Evolutionary conservation across 2,329 filamentous ascomycete genomes (phyloP).

Genomic region (Arthrobotrys iridis): DNA sequence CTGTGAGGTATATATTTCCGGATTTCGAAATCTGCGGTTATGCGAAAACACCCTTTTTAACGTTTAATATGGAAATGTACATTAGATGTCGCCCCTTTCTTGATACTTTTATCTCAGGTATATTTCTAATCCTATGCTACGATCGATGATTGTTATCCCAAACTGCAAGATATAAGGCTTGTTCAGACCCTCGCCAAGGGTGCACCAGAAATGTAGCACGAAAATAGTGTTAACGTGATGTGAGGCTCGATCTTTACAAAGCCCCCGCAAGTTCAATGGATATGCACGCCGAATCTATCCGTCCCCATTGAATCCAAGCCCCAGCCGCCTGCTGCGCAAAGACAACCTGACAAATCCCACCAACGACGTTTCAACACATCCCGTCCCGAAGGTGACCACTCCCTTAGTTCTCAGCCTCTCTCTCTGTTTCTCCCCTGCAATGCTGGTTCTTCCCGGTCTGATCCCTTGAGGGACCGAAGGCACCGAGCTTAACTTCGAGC

Average conservation of each 20-base stretch:
- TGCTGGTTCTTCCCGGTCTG: too few species aligned
- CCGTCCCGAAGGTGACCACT: not conserved
- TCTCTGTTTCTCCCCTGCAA: not conserved
- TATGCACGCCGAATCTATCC: conserved; percentile 20
- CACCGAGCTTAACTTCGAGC: conserved; percentile 10
- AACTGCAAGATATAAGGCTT: not conserved
- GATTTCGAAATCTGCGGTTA: not conserved
- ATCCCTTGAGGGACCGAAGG: conserved; percentile 9
- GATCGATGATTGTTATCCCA: not conserved
- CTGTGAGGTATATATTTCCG: not conserved
- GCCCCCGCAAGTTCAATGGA: not conserved
- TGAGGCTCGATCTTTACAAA: conserved; percentile 8
- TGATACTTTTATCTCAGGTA: not conserved
- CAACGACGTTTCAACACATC: conserved; percentile 40
- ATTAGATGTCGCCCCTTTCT: not conserved
- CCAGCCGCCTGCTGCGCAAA: not conserved
- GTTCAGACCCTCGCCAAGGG: not conserved
- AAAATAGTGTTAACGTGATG: not conserved
- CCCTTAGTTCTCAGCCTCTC: conserved; percentile 31
- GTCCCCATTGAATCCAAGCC: not conserved
- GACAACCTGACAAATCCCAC: conserved; percentile 25
- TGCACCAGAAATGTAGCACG: not conserved
- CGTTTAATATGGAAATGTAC: conserved; percentile 10
- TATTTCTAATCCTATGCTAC: not conserved
- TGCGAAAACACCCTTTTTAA: not conserved